Conservation (phyloP, 208 protist genomes). For the Leishmania tropica region DNA sequence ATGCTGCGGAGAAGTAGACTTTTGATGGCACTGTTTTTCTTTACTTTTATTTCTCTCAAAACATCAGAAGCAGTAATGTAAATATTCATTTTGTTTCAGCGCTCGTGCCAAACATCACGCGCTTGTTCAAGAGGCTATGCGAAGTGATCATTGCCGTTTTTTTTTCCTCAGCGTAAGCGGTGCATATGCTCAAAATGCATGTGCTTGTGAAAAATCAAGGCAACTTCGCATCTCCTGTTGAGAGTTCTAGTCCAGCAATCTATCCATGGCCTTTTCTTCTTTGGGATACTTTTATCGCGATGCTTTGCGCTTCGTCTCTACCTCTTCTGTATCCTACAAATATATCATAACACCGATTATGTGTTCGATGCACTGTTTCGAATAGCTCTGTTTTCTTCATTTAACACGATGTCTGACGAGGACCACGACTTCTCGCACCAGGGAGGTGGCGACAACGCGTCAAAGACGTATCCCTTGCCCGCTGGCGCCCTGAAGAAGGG, state of each 20-base stretch:
- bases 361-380: background rate
- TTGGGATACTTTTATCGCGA: background rate
- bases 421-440: conserved; percentile 80
- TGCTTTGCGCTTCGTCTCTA: background rate
- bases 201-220: background rate
- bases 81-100: background rate
- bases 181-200: background rate
- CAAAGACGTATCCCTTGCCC: conserved; percentile 86
- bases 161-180: background rate
- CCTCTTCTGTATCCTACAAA: background rate
- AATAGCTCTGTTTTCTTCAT: background rate
- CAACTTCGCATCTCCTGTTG: background rate
- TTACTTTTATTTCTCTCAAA: background rate
- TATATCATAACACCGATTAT: background rate
- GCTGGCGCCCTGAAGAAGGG: conserved; percentile 83
- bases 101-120: background rate
- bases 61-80: background rate
- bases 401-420: conserved; percentile 49
- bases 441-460: conserved; percentile 64
- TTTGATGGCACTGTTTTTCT: background rate
- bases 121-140: background rate
- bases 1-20: conserved; percentile 67
- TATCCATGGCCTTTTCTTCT: background rate
- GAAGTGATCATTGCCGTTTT: background rate
- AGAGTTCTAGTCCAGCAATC: background rate